Evolutionary conservation across 2,329 filamentous ascomycete species (phyloP), one percentile per base, ranked within the genome.

Genomic region (Cytospora paraplurivora): DNA sequence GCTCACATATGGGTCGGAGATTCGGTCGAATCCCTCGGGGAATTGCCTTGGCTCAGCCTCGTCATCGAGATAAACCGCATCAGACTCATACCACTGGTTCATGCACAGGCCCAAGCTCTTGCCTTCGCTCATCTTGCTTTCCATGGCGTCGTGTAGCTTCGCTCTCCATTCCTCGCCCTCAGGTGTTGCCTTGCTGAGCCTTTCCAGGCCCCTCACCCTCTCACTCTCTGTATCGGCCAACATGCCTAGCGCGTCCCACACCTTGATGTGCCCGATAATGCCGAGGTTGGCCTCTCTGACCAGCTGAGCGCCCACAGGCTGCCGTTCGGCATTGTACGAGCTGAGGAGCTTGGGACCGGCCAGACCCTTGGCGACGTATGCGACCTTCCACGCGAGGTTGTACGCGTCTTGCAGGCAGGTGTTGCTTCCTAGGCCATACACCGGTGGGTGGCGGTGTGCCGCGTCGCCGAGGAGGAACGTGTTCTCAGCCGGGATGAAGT

Each of bases 31-130:
- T 32, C 72, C 66, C n/a, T 62, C 50, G 4, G 54, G n/a, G 15
- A 62, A n/a, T 2, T 8, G 66, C 7, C 68, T 62, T 7, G 66
- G 64, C 4, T 61, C 67, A 3, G 60, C 50, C 62, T 74, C 72
- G 58, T 72, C 70, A 6, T 60, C 64, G 10, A 70, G 64, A 38
- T 72, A 72, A 4, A 83, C 68, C 1, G 78, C 82, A 1, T 66
- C 64, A 0, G 77, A 78, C 1, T 72, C 70, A 53, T 86, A 86
- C 34, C 76, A 73, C 67, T 86, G 84, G 61, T 82, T 82, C 80
- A 85, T 85, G 65, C 84, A 80, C 6, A 79, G 73, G 1, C 84
- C 84, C 5, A 85, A 74, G 8, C 75, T 81, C 61, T 83, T 80
- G 56, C 80, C 81, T 65, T 82, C 82, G 27, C 75, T 73, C 7